A percentile compares a stretch with the other conserved stretches of the same genome.
phyloP scores from a whole-genome alignment of 2,329 filamentous ascomycete genomes.

The Exophiala aquamarina region DNA sequence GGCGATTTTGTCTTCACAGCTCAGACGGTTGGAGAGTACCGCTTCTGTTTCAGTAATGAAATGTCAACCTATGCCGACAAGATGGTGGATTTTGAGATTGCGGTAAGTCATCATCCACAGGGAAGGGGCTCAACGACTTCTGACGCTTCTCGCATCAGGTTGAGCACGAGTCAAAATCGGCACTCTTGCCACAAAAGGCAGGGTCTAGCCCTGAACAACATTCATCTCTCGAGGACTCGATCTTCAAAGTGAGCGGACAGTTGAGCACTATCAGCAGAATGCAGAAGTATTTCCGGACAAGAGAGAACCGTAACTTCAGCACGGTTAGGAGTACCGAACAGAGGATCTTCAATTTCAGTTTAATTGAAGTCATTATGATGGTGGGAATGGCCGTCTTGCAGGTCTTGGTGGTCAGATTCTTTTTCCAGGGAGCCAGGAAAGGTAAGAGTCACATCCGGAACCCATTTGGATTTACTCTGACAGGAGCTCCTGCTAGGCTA shows the following conservation, averaged over 20 bases:
- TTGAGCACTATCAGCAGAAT: constrained; percentile 92
- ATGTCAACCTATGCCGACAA: constrained; percentile 99
- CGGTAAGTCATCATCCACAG: constrained; percentile 57
- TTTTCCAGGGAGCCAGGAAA: constrained; percentile 87
- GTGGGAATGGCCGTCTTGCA: constrained; percentile 93
- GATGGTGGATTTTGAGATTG: constrained; percentile 95
- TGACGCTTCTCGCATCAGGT: constrained; percentile 56
- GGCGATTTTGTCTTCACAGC: constrained; percentile 98
- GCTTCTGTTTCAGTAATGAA: constrained; percentile 97
- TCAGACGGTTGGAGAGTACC: constrained; percentile 82
- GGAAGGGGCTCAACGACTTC: constrained; percentile 15
- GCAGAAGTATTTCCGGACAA: constrained; percentile 98
- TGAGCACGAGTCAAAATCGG: constrained; percentile 74
- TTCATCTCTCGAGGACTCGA: constrained; percentile 82
- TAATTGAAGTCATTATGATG: constrained; percentile 90
- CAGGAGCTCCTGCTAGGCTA: constrained; percentile 10
- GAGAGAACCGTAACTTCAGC: constrained; percentile 98
- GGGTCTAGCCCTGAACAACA: constrained; percentile 88
- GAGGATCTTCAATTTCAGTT: constrained; percentile 94
- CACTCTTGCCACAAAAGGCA: constrained; percentile 82
- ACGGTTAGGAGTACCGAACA: constrained; percentile 94
- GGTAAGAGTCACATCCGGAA: constrained; percentile 35
- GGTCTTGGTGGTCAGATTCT: constrained; percentile 96
- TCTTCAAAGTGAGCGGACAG: constrained; percentile 91
- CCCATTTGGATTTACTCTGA: too few species aligned